Conservation (phyloP, 768 basidiomycete species). For the Rhizopogon sp. region DNA sequence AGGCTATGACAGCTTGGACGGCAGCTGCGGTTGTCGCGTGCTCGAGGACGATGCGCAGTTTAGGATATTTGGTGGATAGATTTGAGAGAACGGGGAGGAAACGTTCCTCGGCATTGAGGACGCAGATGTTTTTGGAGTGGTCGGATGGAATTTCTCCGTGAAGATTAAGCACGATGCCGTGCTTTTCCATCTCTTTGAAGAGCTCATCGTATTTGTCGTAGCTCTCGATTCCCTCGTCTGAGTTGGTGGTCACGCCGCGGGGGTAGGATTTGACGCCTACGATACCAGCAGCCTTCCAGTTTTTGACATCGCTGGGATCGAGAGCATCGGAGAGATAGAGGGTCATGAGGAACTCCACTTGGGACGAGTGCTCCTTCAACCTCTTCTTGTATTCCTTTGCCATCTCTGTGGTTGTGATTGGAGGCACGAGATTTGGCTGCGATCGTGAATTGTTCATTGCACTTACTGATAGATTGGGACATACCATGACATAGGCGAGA, state of each 20-base stretch:
- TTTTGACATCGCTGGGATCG: conserved; percentile 85
- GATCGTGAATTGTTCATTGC: conserved; percentile 8
- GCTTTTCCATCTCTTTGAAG: conserved; percentile 91
- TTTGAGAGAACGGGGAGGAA: conserved; percentile 87
- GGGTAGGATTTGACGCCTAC: conserved; percentile 95
- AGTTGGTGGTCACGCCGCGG: conserved; percentile 95
- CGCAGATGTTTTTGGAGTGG: conserved; percentile 67
- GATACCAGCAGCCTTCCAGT: conserved; percentile 82
- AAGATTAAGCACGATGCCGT: conserved; percentile 91
- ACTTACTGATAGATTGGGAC: conserved; percentile 14
- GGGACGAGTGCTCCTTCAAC: conserved; percentile 62
- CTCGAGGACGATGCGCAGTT: conserved; percentile 91
- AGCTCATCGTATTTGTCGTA: conserved; percentile 92
- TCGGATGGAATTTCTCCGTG: conserved; percentile 98
- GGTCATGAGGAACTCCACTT: conserved; percentile 89
- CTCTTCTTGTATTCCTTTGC: conserved; percentile 77
- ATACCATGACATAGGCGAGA: conserved; percentile 95
- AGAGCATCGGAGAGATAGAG: conserved; percentile 90
- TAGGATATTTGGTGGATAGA: conserved; percentile 80
- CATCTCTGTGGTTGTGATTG: conserved; percentile 75
- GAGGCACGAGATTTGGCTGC: conserved; percentile 91
- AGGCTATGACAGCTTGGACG: conserved; percentile 76
- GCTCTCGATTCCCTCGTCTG: conserved; percentile 92
- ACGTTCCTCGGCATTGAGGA: conserved; percentile 87
- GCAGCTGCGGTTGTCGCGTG: conserved; percentile 94